These are phyloP conservation scores for Entoloma clypeatum DNA, from an alignment of 1,284 basidiomycete genomes.

Conservation along the genomic window DNA sequence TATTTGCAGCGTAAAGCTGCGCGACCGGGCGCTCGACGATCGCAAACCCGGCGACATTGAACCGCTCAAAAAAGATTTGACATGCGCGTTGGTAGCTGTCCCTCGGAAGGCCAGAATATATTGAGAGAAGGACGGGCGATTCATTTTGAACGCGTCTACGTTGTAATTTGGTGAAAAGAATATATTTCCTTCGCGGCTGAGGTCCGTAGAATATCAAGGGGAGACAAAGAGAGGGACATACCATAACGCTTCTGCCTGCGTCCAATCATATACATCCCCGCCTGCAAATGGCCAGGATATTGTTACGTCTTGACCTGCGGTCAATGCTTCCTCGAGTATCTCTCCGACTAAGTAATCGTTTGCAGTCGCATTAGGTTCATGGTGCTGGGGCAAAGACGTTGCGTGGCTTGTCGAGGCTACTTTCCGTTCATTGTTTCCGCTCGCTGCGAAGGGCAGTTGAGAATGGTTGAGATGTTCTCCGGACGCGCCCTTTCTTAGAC, in stretches of 20 bases:
- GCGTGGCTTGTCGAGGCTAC: conserved; percentile 42
- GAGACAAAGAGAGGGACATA: conserved; percentile 36
- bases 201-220: neutral
- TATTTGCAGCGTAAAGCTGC: conserved; percentile 80
- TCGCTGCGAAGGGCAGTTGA: conserved; percentile 15
- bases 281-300: conserved; percentile 85
- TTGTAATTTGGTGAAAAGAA: conserved; percentile 75
- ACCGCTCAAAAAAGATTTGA: conserved; percentile 92
- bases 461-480: conserved; percentile 21
- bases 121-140: conserved; percentile 77
- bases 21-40: conserved; percentile 84
- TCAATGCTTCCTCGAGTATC: conserved; percentile 76
- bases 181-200: conserved; percentile 63
- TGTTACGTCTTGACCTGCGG: conserved; percentile 65
- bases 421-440: conserved; percentile 2
- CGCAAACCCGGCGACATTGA: conserved; percentile 86
- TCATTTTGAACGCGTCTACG: conserved; percentile 85
- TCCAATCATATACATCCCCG: conserved; percentile 77
- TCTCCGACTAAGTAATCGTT: conserved; percentile 85
- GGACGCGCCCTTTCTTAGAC: conserved; percentile 49
- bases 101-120: conserved; percentile 70
- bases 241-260: conserved; percentile 92
- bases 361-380: conserved; percentile 44
- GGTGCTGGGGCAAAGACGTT: conserved; percentile 42
- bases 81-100: conserved; percentile 72